Evolutionary conservation across 78 protist genomes (phyloP).

Genomic region (Salpingoeca rosetta): DNA sequence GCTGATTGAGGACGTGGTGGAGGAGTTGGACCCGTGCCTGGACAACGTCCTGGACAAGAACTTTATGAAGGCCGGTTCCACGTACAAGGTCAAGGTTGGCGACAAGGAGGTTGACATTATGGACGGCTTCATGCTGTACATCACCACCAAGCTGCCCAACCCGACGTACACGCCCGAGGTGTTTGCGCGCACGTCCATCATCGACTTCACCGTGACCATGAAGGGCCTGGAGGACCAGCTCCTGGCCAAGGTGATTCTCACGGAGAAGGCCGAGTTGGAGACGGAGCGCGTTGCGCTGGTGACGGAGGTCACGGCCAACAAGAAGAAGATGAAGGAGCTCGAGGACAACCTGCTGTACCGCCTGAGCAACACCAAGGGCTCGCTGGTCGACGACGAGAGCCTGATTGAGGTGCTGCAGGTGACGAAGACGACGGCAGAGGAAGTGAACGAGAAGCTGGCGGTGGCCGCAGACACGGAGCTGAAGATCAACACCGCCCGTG

Average conservation of each 20-base stretch:
- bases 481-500: slow-evolving; percentile 53
- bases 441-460: slow-evolving; percentile 43
- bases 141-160: slow-evolving; percentile 72
- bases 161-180: slow-evolving; percentile 86
- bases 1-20: slow-evolving; percentile 63
- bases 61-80: slow-evolving; percentile 46
- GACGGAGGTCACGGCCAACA: slow-evolving; percentile 58
- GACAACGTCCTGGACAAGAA: slow-evolving; percentile 79
- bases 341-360: slow-evolving; percentile 58
- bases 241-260: slow-evolving; percentile 58
- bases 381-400: slow-evolving; percentile 71
- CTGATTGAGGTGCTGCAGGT: slow-evolving; percentile 59
- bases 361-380: slow-evolving; percentile 61
- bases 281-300: slow-evolving; percentile 42
- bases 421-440: slow-evolving; percentile 69
- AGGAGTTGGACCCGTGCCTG: slow-evolving; percentile 70
- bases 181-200: slow-evolving; percentile 56
- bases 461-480: slow-evolving; percentile 46
- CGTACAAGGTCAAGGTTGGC: slow-evolving; percentile 39
- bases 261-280: slow-evolving; percentile 75
- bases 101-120: slow-evolving; percentile 67
- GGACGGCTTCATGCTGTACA: slow-evolving; percentile 32
- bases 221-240: slow-evolving; percentile 81
- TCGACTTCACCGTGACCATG: slow-evolving; percentile 80
- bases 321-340: slow-evolving; percentile 39